Conservation (phyloP, 257 asterid species). For the Rubia yunnanensis region DNA sequence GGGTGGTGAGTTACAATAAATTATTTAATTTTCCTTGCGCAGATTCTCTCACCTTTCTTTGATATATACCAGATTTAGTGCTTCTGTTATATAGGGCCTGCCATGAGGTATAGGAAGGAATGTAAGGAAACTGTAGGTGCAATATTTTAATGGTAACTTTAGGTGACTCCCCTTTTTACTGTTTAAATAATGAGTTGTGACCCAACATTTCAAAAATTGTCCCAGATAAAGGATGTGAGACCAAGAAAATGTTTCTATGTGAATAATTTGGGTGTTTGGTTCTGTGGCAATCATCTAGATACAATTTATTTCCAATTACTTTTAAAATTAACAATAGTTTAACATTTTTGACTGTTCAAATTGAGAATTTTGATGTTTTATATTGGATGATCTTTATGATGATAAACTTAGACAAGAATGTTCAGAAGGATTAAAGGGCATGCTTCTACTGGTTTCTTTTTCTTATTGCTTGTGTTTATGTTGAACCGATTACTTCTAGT, state of each 20-base stretch:
- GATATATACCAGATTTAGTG: not conserved
- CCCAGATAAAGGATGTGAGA: not conserved
- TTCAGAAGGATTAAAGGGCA: not conserved
- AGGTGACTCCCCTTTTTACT: not conserved
- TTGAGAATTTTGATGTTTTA: not conserved
- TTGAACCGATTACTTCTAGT: not conserved
- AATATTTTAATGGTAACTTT: not conserved
- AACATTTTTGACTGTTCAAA: not conserved
- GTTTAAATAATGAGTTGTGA: not conserved
- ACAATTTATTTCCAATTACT: not conserved
- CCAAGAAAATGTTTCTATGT: not conserved
- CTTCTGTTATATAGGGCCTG: not conserved
- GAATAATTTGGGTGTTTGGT: slow-evolving; percentile 1
- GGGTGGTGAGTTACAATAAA: slow-evolving; percentile 56
- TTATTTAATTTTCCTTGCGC: not conserved
- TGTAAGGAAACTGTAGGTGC: not conserved
- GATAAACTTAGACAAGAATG: not conserved
- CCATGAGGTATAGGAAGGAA: not conserved
- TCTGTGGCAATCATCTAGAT: not conserved
- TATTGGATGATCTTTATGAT: not conserved
- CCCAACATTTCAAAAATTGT: not conserved
- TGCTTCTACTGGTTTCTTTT: not conserved
- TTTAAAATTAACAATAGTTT: not conserved
- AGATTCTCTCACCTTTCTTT: not conserved
- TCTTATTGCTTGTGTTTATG: slow-evolving; percentile 4